These are phyloP conservation scores for Leptographium galeiforme DNA, from an alignment of 2,329 filamentous ascomycete genomes.

Conservation along the genomic window DNA sequence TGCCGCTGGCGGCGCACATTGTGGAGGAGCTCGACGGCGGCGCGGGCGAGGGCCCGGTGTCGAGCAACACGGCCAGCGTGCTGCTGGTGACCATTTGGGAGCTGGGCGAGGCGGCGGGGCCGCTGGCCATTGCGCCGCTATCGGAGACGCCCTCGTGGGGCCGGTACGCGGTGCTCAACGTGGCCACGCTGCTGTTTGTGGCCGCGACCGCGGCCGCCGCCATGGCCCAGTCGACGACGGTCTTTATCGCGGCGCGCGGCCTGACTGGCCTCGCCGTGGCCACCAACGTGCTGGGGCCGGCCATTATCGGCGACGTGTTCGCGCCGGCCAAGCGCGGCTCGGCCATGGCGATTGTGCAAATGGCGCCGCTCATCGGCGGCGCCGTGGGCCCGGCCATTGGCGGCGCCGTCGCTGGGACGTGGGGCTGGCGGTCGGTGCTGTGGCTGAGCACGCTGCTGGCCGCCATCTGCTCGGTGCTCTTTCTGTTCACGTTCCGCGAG, in stretches of 20 bases:
- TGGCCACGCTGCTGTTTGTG: constrained; percentile 37
- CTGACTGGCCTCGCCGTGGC: constrained; percentile 51
- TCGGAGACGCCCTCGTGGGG: constrained; percentile 42
- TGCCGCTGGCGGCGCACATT: constrained; percentile 39
- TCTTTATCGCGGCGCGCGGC: constrained; percentile 53
- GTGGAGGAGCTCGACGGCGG: constrained; percentile 27
- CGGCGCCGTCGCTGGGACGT: constrained; percentile 18
- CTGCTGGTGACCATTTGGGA: constrained; percentile 61
- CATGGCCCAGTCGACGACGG: constrained; percentile 32
- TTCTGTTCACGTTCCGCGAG: constrained; percentile 18
- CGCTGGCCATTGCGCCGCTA: constrained; percentile 47
- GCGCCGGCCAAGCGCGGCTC: constrained; percentile 36
- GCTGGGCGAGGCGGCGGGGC: constrained; percentile 49
- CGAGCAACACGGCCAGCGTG: constrained; percentile 32
- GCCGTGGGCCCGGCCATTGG: constrained; percentile 18
- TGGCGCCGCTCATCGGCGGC: constrained; percentile 19
- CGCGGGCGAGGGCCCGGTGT: constrained; percentile 13
- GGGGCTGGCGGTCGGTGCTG: constrained; percentile 22
- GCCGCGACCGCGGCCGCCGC: constrained; percentile 28
- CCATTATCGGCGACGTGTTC: constrained; percentile 53
- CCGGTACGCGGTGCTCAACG: constrained; percentile 39
- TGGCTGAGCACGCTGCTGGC: constrained; percentile 16
- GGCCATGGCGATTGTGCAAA: constrained; percentile 27
- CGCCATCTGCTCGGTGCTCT: constrained; percentile 11
- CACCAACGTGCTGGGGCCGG: constrained; percentile 48